Base-by-base conservation (phyloP, 1,139 yeast genomes). In the Candida smagusa region DNA sequence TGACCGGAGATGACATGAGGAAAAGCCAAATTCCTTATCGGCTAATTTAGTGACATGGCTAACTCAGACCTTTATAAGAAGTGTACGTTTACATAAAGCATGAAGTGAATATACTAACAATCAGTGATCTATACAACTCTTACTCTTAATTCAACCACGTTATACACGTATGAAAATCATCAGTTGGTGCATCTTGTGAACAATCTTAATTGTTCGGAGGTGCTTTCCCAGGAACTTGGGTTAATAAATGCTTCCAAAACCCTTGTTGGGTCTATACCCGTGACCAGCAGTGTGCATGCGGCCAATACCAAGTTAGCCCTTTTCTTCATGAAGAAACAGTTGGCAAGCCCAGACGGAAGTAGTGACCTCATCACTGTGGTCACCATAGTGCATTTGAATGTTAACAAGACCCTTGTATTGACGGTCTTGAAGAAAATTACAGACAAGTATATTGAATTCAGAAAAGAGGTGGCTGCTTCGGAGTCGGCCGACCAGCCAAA, bases 191-290 rank as follows among this genome's bases (percentile, higher is more conserved):
- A 68, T 34, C 48, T 56, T 9, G 47, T 68, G 21, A 59, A 64
- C 35, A 67, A 67, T 43, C 56, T 74, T 37, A 77, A 75, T 48
- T 76, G 79, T 47, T 67, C 76, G 2, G 82, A 77, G 47, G 57
- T 74, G 5, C 63, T 77, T 3, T 72, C 80, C n/a, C 77, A 72
- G 49, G 81, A 76, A 42, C 53, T 77, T 34, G 81, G 81, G 2
- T 57, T 69, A 21, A 73, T 77, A 31, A 76, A 77, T 52, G 63
- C 78, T 2, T 62, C 72, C 24, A 68, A 59, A 43, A 69, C 75
- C 1, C 58, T 72, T 25, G 63, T 71, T 12, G 77, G 77, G 2
- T 64, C 70, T 22, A 63, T 71, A 8, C 68, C 72, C 2, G 56
- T 68, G 9, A 45, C 58, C 7, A 58, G 66, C 7, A 53, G 52